phyloP scores from a whole-genome alignment of 140 eudicot genomes.

The Cichorium intybus region DNA sequence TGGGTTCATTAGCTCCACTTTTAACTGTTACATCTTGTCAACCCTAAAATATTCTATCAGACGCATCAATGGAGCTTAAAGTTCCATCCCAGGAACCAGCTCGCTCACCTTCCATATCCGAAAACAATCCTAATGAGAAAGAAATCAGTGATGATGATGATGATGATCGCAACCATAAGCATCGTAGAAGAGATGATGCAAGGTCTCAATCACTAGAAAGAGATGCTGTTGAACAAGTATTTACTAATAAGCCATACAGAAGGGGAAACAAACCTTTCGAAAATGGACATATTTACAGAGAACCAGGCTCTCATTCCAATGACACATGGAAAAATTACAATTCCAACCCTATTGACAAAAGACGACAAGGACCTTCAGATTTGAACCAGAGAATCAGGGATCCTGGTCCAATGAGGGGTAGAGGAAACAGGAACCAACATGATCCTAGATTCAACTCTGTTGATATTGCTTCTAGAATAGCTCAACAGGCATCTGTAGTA shows the following conservation, averaged over 20 bases:
- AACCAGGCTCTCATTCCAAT: slow-evolving; percentile 58
- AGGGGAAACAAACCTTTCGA: slow-evolving; percentile 64
- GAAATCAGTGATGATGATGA: slow-evolving; percentile 96
- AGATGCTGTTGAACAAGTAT: slow-evolving; percentile 59
- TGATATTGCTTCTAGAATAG: slow-evolving; percentile 50
- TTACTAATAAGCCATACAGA: slow-evolving; percentile 48
- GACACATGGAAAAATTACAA: slow-evolving; percentile 44
- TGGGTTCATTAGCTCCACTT: slow-evolving; percentile 8
- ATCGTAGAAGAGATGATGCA: slow-evolving; percentile 76
- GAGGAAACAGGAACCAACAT: slow-evolving; percentile 70
- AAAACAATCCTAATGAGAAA: slow-evolving; percentile 77
- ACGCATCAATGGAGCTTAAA: slow-evolving; percentile 62
- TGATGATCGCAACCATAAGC: slow-evolving; percentile 99
- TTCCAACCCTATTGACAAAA: slow-evolving; percentile 44
- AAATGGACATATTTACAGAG: slow-evolving; percentile 61
- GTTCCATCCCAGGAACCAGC: slow-evolving; percentile 53
- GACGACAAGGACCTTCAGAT: slow-evolving; percentile 61
- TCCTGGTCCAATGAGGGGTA: slow-evolving; percentile 64
- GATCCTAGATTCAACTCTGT: slow-evolving; percentile 58
- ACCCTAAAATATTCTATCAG: slow-evolving; percentile 5
- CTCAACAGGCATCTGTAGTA: slow-evolving; percentile 23
- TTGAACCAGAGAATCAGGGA: slow-evolving; percentile 56
- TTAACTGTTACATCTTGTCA: slow-evolving; percentile 15
- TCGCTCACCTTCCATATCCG: slow-evolving; percentile 57
- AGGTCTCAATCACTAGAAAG: slow-evolving; percentile 72